Evolutionary conservation across 139 green algal genomes (phyloP), one percentile per base, ranked within the genome.

Genomic region (Picochlorum sp.): DNA sequence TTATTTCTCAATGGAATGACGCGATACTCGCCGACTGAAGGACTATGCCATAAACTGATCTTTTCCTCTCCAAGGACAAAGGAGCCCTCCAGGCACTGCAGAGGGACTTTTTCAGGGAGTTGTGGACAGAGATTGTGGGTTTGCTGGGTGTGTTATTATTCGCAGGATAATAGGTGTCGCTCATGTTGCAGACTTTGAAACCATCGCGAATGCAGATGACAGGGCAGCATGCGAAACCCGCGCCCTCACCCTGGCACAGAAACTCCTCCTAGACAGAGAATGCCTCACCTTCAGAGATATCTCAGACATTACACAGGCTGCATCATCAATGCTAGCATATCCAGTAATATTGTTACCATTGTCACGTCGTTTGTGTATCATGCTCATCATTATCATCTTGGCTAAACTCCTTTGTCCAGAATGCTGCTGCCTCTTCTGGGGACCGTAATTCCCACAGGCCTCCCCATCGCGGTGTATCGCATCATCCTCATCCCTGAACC

Each of bases 121-220:
- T 98, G 10, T 88, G 85, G 37, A 30, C 45, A 0, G 90, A 98
- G 56, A 71, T 73, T 3, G 34, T 90, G 4, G 49, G 58, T 82
- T 82, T 69, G 59, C 64, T 61, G 88, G 86, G 9, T 75, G 77
- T 10, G 79, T 91, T 65, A 81, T 96, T 49, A 81, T 95, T 28
- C 68, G 92, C 3, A 81, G 92, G 8, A 71, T 98, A 16, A 78
- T 98, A 37, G 87, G 90, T 60, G 94, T 99, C 24, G 92, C 94
- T 0, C 90, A 97, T 65, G 84, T 95, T 11, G 83, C 89, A 3
- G 94, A 99, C 72, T 81, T 97, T 71, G 84, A 96, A 50, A 71
- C 49, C 21, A 98, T 99, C 61, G 20, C 61, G 2, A 55, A 67
- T 24, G 23, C 62, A 6, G 81, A 91, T 20, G 23, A 71, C 21